Evolutionary conservation across 257 asterid species (phyloP), one percentile per base, ranked within the genome.

Genomic region (Ophiorrhiza pumila): DNA sequence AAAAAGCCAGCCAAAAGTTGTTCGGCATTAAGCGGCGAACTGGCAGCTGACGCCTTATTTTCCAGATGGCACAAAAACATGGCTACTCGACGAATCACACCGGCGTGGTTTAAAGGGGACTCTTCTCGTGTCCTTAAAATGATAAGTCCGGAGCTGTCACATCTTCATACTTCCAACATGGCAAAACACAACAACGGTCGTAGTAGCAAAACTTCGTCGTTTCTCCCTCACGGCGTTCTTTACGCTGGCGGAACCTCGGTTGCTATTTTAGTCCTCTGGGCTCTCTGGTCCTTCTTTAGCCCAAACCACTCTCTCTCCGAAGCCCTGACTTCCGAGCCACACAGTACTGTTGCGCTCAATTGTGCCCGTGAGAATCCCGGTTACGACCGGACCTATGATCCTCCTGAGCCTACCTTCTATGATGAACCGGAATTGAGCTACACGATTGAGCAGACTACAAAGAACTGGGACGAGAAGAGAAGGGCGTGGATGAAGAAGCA

Each of bases 401-500:
- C 96, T 1, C 85, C 90, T 15, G 94, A 81, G 59, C 69, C 13
- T 27, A 92, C 69, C 27, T 95, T 87, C 80, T 95, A 92, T 84
- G 99, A 95, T 77, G 94, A 95, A 69, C 92, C 96, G 67, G 67
- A 75, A 5, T 76, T 90, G 60, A 79, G 82, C 64, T 92, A 90
- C 77, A 82, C 91, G 0, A 87, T 92, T 32, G 98, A 82, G 34
- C 55, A 90, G 55, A 84, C 90, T 20, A 79, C 84, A 0, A 78
- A 71, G 76, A 81, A 87, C 42, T 95, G 99, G 99, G 98, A 92
- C 63, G 82, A 81, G 80, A 95, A 90, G 80, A 75, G 99, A 22
- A 49, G 52, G 0, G 78, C 76, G 25, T 95, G 99, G 99, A 83
- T 95, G 71, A 66, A 71, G 69, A 87, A 85, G 65, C 98, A 95